Percentiles rank a stretch among this genome's conserved stretches.
phyloP scores from a whole-genome alignment of 2,329 filamentous ascomycete genomes.

The Claviceps maximensis region DNA sequence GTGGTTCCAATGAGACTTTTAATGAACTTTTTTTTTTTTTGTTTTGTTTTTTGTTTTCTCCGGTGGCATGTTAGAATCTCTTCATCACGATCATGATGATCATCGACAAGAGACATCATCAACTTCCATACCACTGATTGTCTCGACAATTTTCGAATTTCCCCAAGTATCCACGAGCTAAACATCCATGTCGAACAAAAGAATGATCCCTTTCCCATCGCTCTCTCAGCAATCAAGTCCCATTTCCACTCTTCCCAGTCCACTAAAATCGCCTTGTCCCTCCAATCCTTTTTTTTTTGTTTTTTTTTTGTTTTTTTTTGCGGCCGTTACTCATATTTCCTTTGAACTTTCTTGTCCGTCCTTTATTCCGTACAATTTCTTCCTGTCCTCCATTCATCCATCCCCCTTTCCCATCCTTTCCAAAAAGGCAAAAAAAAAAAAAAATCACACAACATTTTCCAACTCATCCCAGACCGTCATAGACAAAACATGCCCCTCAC shows the following conservation, averaged over 20 bases:
- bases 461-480: too few species aligned
- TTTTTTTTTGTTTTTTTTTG: not conserved
- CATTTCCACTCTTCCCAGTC: not conserved
- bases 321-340: too few species aligned
- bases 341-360: not conserved
- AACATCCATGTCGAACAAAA: too few species aligned
- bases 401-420: not conserved
- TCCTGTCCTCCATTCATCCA: not conserved
- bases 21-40: not conserved
- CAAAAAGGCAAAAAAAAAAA: not conserved
- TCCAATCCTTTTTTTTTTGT: not conserved
- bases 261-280: not conserved
- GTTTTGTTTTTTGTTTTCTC: not conserved
- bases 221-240: not conserved
- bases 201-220: not conserved
- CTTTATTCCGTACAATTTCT: not conserved
- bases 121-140: too few species aligned
- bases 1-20: constrained; percentile 13
- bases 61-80: too few species aligned
- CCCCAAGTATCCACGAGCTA: too few species aligned
- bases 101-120: too few species aligned
- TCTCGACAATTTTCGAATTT: too few species aligned
- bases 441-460: too few species aligned
- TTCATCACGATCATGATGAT: too few species aligned
- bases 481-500: too few species aligned